A percentile compares a stretch with the other conserved stretches of the same genome.
phyloP scores from a whole-genome alignment of 768 basidiomycete species.

The Tulasnella sp. region DNA sequence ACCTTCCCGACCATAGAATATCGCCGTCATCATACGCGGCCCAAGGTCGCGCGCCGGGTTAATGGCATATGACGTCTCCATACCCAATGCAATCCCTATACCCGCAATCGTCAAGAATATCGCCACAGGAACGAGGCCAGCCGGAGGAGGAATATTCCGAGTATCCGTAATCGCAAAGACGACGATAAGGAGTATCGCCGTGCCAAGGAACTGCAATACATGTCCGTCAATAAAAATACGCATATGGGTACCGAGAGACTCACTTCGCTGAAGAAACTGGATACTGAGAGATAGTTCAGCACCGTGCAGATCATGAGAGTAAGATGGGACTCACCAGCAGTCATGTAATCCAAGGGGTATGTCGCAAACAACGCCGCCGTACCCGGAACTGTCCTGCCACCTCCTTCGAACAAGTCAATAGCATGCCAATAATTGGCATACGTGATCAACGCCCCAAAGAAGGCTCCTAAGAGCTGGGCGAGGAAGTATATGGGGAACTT shows the following conservation, averaged over 20 bases:
- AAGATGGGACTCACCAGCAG: conserved; percentile 25
- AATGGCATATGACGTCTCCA: conserved; percentile 53
- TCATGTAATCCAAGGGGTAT: conserved; percentile 30
- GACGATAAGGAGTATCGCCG: conserved; percentile 41
- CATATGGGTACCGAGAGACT: not conserved
- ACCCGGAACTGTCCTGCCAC: conserved; percentile 25
- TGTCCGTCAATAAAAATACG: not conserved
- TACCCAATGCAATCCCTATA: conserved; percentile 45
- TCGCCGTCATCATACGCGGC: conserved; percentile 52
- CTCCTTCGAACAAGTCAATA: conserved; percentile 44
- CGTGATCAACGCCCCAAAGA: conserved; percentile 45
- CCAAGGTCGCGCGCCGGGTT: conserved; percentile 67
- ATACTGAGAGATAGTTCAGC: conserved; percentile 22
- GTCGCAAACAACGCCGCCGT: conserved; percentile 50
- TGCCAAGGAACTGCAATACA: conserved; percentile 39
- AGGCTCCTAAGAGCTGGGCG: conserved; percentile 54
- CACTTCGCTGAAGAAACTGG: conserved; percentile 31
- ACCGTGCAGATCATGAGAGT: not conserved
- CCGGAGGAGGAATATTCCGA: conserved; percentile 36
- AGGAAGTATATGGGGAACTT: conserved; percentile 42
- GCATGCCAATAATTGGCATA: conserved; percentile 52
- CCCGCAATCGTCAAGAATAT: conserved; percentile 47
- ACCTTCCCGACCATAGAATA: conserved; percentile 41
- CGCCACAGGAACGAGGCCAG: conserved; percentile 41
- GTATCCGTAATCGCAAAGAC: conserved; percentile 45